Conservation (phyloP, 108 stramenopile genomes). For the Skeletonema grethae region DNA sequence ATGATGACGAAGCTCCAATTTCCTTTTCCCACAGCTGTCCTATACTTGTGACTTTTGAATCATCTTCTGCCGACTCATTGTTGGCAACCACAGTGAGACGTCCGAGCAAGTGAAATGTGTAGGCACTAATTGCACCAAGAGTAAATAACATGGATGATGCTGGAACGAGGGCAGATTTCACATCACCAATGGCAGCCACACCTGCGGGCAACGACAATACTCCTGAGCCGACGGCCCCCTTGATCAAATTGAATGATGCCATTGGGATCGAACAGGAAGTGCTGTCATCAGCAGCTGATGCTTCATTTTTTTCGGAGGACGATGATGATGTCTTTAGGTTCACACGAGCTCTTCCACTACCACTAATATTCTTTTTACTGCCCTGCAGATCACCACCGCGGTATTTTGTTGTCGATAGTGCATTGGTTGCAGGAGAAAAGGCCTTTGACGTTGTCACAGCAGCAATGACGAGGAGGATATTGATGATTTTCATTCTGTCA, state of each 20-base stretch:
- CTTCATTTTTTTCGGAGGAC: not conserved
- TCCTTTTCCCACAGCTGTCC: conserved; percentile 88
- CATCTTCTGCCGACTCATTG: not conserved
- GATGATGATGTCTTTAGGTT: not conserved
- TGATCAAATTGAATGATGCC: conserved; percentile 87
- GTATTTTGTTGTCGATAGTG: not conserved
- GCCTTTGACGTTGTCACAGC: not conserved
- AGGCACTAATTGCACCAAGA: conserved; percentile 82
- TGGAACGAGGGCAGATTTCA: conserved; percentile 52
- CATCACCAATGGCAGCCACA: conserved; percentile 69
- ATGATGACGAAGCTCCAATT: conserved; percentile 60
- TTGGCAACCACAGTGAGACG: conserved; percentile 49
- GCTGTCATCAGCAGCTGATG: not conserved
- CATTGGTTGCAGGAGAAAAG: not conserved
- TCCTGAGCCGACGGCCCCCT: conserved; percentile 88
- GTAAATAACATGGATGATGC: conserved; percentile 59
- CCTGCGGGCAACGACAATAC: conserved; percentile 83
- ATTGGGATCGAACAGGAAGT: conserved; percentile 30
- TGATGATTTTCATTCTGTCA: not conserved
- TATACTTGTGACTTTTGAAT: conserved; percentile 39
- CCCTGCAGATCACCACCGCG: not conserved
- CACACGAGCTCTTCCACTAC: not conserved
- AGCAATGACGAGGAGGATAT: not conserved
- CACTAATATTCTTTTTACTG: not conserved
- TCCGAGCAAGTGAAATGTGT: conserved; percentile 85